These are phyloP conservation scores for Datisca glomerata DNA, from an alignment of 306 rosid species.

Conservation along the genomic window DNA sequence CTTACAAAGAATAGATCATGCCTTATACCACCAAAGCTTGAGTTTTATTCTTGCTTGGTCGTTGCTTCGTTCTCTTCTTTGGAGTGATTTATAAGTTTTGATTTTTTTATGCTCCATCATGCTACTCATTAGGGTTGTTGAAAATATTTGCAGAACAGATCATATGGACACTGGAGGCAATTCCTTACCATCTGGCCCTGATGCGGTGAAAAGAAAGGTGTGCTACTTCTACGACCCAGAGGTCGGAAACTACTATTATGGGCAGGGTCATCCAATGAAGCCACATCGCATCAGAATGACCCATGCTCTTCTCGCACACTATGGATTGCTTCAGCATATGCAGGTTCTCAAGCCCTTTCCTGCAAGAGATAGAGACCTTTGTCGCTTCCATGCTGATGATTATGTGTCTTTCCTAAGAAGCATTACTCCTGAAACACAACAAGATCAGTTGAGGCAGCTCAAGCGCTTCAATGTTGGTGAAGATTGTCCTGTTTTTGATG, in stretches of 20 bases:
- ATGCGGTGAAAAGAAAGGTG: constrained; percentile 74
- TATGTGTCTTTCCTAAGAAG: constrained; percentile 70
- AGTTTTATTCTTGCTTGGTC: no score
- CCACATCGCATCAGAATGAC: constrained; percentile 87
- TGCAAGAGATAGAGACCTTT: constrained; percentile 72
- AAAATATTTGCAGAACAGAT: neutral
- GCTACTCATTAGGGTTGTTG: neutral
- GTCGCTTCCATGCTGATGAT: constrained; percentile 83
- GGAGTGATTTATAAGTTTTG: no score
- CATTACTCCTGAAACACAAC: constrained; percentile 77
- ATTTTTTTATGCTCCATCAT: no score
- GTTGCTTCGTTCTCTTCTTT: no score
- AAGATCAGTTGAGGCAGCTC: constrained; percentile 80
- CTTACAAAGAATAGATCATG: no score
- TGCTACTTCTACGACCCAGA: constrained; percentile 80
- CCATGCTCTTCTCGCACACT: constrained; percentile 81
- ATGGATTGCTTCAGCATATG: constrained; percentile 80
- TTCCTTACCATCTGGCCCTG: constrained; percentile 67
- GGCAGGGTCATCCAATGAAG: constrained; percentile 95
- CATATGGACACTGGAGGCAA: constrained; percentile 63
- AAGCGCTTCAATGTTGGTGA: constrained; percentile 88
- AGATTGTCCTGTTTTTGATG: constrained; percentile 86
- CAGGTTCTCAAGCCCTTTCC: constrained; percentile 87
- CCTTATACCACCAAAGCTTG: no score
- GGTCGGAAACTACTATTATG: constrained; percentile 82